These are phyloP conservation scores for Hericium rajendrae DNA, from an alignment of 768 basidiomycete genomes.

Conservation along the genomic window DNA sequence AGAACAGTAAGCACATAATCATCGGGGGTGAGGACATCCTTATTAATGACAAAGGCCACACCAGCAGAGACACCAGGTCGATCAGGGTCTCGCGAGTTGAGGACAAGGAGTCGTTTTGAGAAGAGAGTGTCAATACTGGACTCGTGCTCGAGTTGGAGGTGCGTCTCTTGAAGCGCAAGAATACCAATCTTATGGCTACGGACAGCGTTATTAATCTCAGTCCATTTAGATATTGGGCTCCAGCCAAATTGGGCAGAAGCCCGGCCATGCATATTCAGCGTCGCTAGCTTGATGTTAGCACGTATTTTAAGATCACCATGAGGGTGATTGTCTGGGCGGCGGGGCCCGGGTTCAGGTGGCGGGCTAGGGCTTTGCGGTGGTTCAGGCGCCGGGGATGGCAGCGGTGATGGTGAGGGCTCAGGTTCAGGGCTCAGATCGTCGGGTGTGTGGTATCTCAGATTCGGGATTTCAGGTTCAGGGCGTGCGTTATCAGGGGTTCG, in stretches of 20 bases:
- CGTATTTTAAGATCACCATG: not conserved
- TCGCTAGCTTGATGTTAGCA: not conserved
- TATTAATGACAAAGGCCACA: not conserved
- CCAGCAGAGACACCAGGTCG: not conserved
- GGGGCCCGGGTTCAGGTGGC: too few relatives aligned
- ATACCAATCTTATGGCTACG: not conserved
- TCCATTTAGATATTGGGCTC: not conserved
- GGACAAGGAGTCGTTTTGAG: not conserved
- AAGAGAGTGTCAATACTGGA: not conserved
- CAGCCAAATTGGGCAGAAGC: not conserved
- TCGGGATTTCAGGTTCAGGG: too few relatives aligned
- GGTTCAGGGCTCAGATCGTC: too few relatives aligned
- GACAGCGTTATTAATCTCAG: not conserved
- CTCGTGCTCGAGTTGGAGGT: not conserved
- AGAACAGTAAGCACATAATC: not conserved
- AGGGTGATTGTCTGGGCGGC: too few relatives aligned
- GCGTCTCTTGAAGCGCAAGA: conserved; percentile 1
- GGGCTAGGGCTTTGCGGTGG: too few relatives aligned
- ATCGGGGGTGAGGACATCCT: not conserved
- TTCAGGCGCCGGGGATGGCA: too few relatives aligned
- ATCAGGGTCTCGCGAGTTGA: not conserved
- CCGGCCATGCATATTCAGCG: not conserved
- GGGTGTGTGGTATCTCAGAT: too few relatives aligned
- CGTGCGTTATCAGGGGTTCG: too few relatives aligned
- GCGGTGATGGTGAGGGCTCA: too few relatives aligned